Percentiles rank a stretch among this genome's conserved stretches.
Evolutionary conservation across 192 early-diverging fungal genomes (phyloP).

Genomic region (Anaeromyces robustus): DNA sequence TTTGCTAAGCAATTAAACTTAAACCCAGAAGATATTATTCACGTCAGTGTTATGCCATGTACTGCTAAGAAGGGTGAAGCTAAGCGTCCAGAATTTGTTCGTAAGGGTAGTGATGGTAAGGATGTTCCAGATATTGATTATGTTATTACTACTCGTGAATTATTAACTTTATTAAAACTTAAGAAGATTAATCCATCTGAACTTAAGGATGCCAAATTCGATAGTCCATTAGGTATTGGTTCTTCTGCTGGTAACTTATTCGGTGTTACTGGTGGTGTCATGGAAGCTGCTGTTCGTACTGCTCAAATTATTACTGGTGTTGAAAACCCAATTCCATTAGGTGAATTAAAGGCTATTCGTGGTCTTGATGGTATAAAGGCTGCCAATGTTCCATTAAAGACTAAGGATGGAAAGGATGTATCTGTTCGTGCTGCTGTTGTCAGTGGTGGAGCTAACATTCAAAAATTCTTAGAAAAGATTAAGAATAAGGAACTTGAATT

Average conservation of each 20-base stretch:
- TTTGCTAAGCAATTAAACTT: neutral
- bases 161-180: neutral
- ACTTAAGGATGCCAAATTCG: neutral
- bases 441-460: neutral
- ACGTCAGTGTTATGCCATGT: slow-evolving; percentile 3
- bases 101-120: neutral
- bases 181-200: neutral
- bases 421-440: neutral
- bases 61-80: slow-evolving; percentile 5
- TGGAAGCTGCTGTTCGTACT: slow-evolving; percentile 4
- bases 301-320: neutral
- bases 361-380: slow-evolving; percentile 3
- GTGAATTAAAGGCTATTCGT: slow-evolving; percentile 1
- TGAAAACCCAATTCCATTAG: neutral
- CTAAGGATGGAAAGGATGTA: slow-evolving; percentile 1
- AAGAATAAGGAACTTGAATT: neutral
- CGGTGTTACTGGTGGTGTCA: slow-evolving; percentile 3
- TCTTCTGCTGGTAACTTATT: slow-evolving; percentile 2
- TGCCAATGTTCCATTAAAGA: neutral
- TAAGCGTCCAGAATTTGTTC: neutral
- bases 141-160: slow-evolving; percentile 3
- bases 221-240: neutral
- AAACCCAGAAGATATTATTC: neutral
- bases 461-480: slow-evolving; percentile 1
- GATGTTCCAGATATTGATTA: neutral